Evolutionary conservation across 2,329 filamentous ascomycete species (phyloP), one percentile per base, ranked within the genome.

Genomic region (Talaromyces sp.): DNA sequence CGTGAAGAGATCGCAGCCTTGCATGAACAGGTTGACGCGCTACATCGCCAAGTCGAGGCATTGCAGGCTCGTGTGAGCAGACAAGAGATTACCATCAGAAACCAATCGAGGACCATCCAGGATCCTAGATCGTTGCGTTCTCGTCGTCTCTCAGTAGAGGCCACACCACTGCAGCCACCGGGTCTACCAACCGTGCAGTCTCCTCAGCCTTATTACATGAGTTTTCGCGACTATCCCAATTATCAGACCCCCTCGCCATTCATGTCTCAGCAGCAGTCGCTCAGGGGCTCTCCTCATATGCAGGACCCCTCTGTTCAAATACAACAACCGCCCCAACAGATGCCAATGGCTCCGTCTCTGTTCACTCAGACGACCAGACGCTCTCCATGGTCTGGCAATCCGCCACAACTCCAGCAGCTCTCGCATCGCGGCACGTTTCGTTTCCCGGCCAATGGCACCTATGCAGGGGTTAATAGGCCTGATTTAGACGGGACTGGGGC

Each of bases 51-150:
- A 64, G n/a, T 28, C 27, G 1, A 64, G 64, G 61, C 65, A 28
- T 56, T 71, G 33, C 64, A 70, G 27, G 60, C 63, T 0, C 57
- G 68, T 3, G 55, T 71, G 8, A 30, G 61, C 23, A 68, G 64
- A 56, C 68, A 71, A 59, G 66, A 67, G 51, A 34, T 59, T 3
- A 69, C 69, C 0, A 69, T 73, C n/a, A 64, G 56, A 14, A 68
- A 67, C n/a, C 68, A 70, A 55, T 71, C 68, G 53, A 68, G 65
- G 59, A 67, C 70, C 0, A 71, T 73, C 34, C 65, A 70, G 27
- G 66, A 71, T 51, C 69, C 69, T 18, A 60, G 64, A 14, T 42
- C 50, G 9, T 27, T 64, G 44, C 36, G 59, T 23, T 16, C 61
- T 65, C 56, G 62, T 55, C 54, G 54, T 51, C 5, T 55, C 34